A percentile compares a stretch with the other conserved stretches of the same genome.
phyloP scores from a whole-genome alignment of 305 asterid genomes.

The Fraxinus velutina region DNA sequence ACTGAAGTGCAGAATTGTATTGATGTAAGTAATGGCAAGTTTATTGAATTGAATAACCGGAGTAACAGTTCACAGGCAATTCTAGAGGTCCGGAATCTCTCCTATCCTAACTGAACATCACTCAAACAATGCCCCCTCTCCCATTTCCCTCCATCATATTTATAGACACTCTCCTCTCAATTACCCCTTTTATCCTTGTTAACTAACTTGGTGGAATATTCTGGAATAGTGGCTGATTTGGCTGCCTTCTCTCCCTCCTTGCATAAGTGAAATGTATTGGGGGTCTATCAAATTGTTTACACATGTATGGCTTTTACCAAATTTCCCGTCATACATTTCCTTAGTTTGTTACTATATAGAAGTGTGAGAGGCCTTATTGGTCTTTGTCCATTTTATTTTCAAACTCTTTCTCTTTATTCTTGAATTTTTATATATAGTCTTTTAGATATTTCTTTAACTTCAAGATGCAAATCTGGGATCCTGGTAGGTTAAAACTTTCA shows the following conservation, averaged over 20 bases:
- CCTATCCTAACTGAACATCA: background rate
- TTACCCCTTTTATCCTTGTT: background rate
- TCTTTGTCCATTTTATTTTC: background rate
- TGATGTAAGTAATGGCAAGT: no score
- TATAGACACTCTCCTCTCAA: background rate
- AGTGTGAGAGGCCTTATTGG: background rate
- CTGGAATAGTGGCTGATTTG: background rate
- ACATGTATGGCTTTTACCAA: background rate
- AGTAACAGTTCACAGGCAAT: no score
- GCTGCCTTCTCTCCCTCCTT: background rate
- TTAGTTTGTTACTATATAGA: background rate
- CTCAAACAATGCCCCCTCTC: background rate
- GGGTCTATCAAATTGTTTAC: background rate
- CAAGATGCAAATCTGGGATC: background rate
- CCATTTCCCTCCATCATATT: background rate
- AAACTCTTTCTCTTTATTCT: background rate
- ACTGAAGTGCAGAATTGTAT: no score
- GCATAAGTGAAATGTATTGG: background rate
- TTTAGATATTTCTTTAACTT: background rate
- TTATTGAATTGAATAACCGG: no score
- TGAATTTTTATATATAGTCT: background rate
- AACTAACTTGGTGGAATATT: background rate
- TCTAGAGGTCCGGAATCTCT: background rate
- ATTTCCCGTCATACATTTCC: background rate
- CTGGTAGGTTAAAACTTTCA: background rate